Evolutionary conservation across 1,284 basidiomycete species (phyloP).

Genomic region (Apiotrichum gamsii): DNA sequence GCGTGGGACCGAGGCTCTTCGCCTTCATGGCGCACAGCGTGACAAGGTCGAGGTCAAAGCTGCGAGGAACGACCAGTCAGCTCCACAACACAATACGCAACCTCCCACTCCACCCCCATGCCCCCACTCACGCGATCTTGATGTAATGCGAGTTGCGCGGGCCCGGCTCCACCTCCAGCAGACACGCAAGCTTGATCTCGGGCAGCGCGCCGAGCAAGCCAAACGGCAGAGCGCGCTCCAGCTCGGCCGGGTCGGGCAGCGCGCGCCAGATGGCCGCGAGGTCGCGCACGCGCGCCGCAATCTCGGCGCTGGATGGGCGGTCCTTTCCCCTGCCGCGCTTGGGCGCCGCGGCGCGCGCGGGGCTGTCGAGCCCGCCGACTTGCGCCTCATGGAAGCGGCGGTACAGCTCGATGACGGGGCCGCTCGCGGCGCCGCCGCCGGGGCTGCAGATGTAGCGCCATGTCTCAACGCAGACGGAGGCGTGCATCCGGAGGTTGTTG

Average conservation of each 20-base stretch:
- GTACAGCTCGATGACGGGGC: slow-evolving; percentile 2
- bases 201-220: neutral
- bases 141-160: neutral
- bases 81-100: no score
- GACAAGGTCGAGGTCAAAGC: slow-evolving; percentile 35
- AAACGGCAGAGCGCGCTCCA: neutral
- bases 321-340: no score
- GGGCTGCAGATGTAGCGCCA: neutral
- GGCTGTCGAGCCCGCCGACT: no score
- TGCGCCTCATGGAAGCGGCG: no score
- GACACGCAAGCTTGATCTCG: slow-evolving; percentile 7
- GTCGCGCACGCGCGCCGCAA: slow-evolving; percentile 16
- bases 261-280: slow-evolving; percentile 26
- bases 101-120: no score
- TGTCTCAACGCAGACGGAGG: slow-evolving; percentile 2
- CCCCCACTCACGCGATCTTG: neutral
- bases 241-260: neutral
- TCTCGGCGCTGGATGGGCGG: no score
- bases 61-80: no score
- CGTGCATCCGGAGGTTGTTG: slow-evolving; percentile 2
- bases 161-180: neutral
- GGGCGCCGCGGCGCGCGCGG: no score
- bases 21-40: slow-evolving; percentile 29
- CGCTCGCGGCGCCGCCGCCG: neutral
- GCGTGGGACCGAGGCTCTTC: no score